Evolutionary conservation across 148 eudicot species (phyloP), one percentile per base, ranked within the genome.

Genomic region (Linanthus parryae): DNA sequence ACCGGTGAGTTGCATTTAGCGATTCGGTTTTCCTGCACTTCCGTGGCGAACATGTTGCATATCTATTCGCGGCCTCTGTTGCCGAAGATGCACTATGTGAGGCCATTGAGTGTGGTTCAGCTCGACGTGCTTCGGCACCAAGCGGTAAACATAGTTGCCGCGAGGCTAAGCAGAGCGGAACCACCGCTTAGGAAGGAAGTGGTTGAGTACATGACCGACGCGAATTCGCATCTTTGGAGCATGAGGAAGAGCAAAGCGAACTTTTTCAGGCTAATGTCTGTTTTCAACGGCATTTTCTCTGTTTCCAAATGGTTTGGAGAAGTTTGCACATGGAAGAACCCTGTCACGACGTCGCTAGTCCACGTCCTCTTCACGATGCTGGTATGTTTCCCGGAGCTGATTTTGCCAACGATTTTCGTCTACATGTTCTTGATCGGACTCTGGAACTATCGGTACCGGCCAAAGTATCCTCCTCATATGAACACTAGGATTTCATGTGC

Each of bases 1-100:
- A 89, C 78, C 95, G 97, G 97, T 5, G 95, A 89, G 44, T 54
- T 89, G 52, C 95, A 89, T 54, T 44, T 89, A 47, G 97, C 97
- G 0, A 73, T 89, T 14, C 80, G 97, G 19, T 89, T 89, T 56
- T 69, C 97, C 0, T 76, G 95, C 78, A 77, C 83, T 2, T 80
- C 85, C 2, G 21, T 63, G 53, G 30, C 59, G 9, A 80, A 82
- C 73, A 50, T 85, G 59, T 82, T 89, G 91, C 56, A 38, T 28
- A 31, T 66, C 2, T 89, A 89, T 69, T 52, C 79, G 5, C 68
- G 59, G 29, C 97, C 97, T 2, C 77, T 82, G 7, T 59, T 89
- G 43, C 97, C 97, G 3, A 89, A 85, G 20, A 82, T 89, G 95
- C 97, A 89, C 52, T 89, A 89, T 51, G 56, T 72, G 22, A 75